A percentile compares a stretch with the other conserved stretches of the same genome.
Conservation (phyloP, 495 filamentous ascomycete genomes). For the Alectoria sarmentosa region DNA sequence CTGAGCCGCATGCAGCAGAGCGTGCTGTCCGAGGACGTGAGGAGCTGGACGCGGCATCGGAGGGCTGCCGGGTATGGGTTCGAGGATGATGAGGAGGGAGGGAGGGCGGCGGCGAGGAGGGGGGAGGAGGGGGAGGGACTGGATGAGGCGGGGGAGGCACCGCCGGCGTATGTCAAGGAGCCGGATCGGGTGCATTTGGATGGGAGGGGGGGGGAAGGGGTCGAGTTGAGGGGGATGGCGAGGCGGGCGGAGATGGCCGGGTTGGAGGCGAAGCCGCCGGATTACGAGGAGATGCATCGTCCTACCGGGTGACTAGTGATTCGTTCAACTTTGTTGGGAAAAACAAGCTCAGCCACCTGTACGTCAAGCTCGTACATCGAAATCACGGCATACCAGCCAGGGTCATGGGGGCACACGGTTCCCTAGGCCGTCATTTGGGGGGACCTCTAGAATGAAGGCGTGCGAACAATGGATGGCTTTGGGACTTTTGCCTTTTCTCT, state of each 20-base stretch:
- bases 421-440: too few species aligned
- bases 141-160: slow-evolving; percentile 51
- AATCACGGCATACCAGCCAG: too few species aligned
- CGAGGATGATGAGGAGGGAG: slow-evolving; percentile 12
- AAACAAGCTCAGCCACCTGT: too few species aligned
- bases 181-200: slow-evolving; percentile 21
- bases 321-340: too few species aligned
- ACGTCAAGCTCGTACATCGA: too few species aligned
- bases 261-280: slow-evolving; percentile 25
- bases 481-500: neutral
- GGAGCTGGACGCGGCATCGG: slow-evolving; percentile 12
- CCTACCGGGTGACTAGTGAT: too few species aligned
- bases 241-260: slow-evolving; percentile 9
- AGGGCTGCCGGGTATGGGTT: slow-evolving; percentile 7
- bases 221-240: slow-evolving; percentile 15
- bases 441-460: too few species aligned
- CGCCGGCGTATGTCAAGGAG: slow-evolving; percentile 45
- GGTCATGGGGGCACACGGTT: too few species aligned
- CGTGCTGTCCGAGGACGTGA: slow-evolving; percentile 21
- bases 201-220: slow-evolving; percentile 1
- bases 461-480: too few species aligned
- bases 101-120: neutral
- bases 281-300: slow-evolving; percentile 21
- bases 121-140: slow-evolving; percentile 37
- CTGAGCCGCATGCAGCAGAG: slow-evolving; percentile 15